Conservation (phyloP, 345 rosid species). For the Eucalyptus pauciflora region DNA sequence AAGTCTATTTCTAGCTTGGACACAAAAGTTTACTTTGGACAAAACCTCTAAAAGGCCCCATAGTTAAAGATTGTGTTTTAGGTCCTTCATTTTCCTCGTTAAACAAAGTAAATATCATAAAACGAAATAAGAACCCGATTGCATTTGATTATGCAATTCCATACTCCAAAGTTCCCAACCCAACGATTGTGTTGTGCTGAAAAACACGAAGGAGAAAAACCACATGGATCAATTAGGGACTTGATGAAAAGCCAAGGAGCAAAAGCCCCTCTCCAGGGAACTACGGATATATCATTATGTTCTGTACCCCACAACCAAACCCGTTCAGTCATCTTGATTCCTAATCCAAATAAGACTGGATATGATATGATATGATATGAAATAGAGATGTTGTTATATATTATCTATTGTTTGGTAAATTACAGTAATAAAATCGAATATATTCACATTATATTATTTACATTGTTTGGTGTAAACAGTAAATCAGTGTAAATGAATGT, state of each 20-base stretch:
- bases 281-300: neutral
- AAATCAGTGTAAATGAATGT: too few relatives aligned
- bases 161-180: neutral
- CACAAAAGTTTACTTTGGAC: neutral
- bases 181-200: neutral
- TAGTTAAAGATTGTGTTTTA: neutral
- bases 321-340: accelerated
- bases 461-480: accelerated
- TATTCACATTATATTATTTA: too few relatives aligned
- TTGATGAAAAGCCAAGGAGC: neutral
- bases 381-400: too few relatives aligned
- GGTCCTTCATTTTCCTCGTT: neutral
- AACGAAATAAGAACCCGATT: neutral
- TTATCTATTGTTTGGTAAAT: accelerated
- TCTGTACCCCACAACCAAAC: neutral
- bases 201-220: neutral
- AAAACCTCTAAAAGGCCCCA: neutral
- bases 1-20: neutral
- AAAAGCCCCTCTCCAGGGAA: neutral
- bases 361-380: too few relatives aligned
- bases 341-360: accelerated
- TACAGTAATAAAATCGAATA: accelerated
- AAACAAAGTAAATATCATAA: neutral
- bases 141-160: neutral
- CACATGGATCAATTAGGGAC: neutral